Conservation (phyloP, 2,329 filamentous ascomycete genomes). For the Huntiella moniliformis region DNA sequence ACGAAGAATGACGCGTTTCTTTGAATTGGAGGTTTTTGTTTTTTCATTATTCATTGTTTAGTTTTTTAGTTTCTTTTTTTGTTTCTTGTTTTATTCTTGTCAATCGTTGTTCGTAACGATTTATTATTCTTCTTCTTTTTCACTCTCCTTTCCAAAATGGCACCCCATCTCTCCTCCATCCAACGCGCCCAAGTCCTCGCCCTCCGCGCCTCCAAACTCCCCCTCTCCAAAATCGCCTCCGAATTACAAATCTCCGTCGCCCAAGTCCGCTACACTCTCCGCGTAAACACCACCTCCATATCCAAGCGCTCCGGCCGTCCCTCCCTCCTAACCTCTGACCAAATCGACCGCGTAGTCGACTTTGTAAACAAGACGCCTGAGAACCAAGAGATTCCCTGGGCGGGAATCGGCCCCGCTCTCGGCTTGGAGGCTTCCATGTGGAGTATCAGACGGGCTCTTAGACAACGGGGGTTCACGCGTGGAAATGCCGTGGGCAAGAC, state of each 20-base stretch:
- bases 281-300: slow-evolving; percentile 7
- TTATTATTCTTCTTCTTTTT: not conserved
- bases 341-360: slow-evolving; percentile 11
- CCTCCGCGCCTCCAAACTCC: slow-evolving; percentile 10
- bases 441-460: slow-evolving; percentile 7
- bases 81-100: too few species aligned
- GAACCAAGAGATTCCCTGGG: slow-evolving; percentile 10
- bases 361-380: slow-evolving; percentile 7
- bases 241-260: slow-evolving; percentile 8
- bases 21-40: too few species aligned
- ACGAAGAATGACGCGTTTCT: too few species aligned
- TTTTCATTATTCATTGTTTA: too few species aligned
- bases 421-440: slow-evolving; percentile 10
- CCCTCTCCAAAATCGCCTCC: slow-evolving; percentile 9
- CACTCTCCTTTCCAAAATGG: slow-evolving; percentile 4
- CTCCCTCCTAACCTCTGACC: slow-evolving; percentile 7
- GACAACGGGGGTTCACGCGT: slow-evolving; percentile 8
- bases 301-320: slow-evolving; percentile 10
- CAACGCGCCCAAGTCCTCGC: slow-evolving; percentile 11
- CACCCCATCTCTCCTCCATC: slow-evolving; percentile 10
- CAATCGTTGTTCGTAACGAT: too few species aligned
- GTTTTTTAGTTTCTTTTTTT: too few species aligned
- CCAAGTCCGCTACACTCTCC: slow-evolving; percentile 11
- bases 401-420: slow-evolving; percentile 10
- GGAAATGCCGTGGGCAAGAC: slow-evolving; percentile 9